Evolutionary conservation across 257 asterid species (phyloP).

Genomic region (Solanum sitiens): DNA sequence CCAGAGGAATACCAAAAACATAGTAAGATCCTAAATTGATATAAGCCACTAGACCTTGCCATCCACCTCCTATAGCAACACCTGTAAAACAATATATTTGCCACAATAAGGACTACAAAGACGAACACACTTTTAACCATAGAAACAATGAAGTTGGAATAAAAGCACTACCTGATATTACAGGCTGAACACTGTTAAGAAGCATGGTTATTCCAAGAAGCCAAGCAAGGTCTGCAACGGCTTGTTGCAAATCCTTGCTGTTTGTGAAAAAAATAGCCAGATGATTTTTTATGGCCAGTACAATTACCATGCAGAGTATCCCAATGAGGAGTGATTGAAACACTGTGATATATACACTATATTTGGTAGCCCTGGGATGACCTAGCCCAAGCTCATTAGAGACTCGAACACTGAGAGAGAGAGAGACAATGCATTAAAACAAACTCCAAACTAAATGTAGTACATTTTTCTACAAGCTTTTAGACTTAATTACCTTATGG

Average conservation of each 20-base stretch:
- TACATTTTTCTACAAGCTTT: background rate
- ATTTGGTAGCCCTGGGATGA: constrained; percentile 62
- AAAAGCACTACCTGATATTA: constrained; percentile 46
- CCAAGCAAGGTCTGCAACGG: constrained; percentile 52
- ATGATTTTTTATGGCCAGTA: constrained; percentile 36
- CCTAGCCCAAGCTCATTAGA: constrained; percentile 69
- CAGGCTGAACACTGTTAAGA: constrained; percentile 78
- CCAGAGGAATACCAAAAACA: constrained; percentile 55
- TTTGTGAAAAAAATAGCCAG: constrained; percentile 40
- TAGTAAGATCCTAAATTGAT: constrained; percentile 69
- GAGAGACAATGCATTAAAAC: background rate
- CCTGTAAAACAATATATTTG: constrained; percentile 20
- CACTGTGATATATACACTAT: constrained; percentile 40
- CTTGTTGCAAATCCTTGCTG: constrained; percentile 50
- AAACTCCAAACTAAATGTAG: background rate
- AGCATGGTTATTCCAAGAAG: constrained; percentile 70
- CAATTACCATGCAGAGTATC: constrained; percentile 38
- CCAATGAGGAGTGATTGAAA: constrained; percentile 55
- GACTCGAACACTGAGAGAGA: constrained; percentile 52
- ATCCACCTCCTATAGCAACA: constrained; percentile 75
- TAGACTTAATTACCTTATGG: constrained; percentile 42
- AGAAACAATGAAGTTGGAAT: background rate
- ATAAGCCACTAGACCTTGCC: constrained; percentile 72
- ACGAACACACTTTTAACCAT: background rate
- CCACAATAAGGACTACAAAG: background rate